These are phyloP conservation scores for Novakomyces olei DNA, from an alignment of 805 yeast genomes.

Conservation along the genomic window DNA sequence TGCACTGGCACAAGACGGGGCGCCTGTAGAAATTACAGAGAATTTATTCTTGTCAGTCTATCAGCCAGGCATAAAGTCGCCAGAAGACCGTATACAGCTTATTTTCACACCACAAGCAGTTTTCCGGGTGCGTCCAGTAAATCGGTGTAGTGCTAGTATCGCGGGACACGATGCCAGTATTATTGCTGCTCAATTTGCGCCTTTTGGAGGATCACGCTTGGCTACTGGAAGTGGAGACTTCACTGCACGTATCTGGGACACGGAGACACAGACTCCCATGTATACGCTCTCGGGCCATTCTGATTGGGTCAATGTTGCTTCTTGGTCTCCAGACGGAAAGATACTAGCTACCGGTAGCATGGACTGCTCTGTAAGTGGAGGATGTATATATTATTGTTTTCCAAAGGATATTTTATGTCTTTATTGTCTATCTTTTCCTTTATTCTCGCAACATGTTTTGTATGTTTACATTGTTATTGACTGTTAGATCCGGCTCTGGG, in stretches of 20 bases:
- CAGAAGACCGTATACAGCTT: constrained; percentile 81
- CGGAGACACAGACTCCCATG: constrained; percentile 80
- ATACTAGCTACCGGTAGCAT: constrained; percentile 86
- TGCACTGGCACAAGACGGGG: constrained; percentile 26
- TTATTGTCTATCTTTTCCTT: too few species aligned
- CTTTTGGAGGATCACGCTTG: constrained; percentile 61
- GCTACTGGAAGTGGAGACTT: constrained; percentile 93
- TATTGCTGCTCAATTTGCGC: constrained; percentile 81
- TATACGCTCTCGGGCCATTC: constrained; percentile 62
- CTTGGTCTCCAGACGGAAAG: constrained; percentile 83
- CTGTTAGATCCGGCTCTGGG: constrained; percentile 51
- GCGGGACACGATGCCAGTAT: constrained; percentile 92
- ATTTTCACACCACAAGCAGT: constrained; percentile 89
- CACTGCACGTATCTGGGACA: constrained; percentile 92
- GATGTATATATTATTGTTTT: not conserved
- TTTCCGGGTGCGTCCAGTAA: constrained; percentile 76
- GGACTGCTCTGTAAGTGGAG: constrained; percentile 53
- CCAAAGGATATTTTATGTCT: not conserved
- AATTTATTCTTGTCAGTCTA: constrained; percentile 60
- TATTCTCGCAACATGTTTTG: not conserved
- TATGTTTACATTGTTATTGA: not conserved
- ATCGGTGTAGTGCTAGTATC: constrained; percentile 77
- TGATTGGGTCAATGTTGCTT: constrained; percentile 82
- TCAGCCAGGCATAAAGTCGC: constrained; percentile 66
- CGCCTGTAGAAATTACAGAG: constrained; percentile 49